phyloP scores from a whole-genome alignment of 495 filamentous ascomycete species.

The Penicillium waksmanii region DNA sequence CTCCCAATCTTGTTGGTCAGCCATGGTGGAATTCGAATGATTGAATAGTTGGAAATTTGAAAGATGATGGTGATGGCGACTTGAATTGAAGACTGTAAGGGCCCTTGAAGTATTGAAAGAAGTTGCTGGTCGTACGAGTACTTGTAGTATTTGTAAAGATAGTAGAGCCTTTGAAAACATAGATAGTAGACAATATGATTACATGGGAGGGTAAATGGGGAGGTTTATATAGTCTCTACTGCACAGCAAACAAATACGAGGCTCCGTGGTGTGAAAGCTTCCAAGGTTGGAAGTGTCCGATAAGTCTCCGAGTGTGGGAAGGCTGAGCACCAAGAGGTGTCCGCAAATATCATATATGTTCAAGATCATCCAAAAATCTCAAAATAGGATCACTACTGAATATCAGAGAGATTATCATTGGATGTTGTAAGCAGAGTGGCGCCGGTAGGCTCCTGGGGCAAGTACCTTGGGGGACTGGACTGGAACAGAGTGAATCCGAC shows the following conservation, averaged over 20 bases:
- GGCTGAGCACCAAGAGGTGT: not conserved
- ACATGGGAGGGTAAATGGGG: not conserved
- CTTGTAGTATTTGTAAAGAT: too few relatives aligned
- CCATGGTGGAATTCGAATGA: conserved; percentile 6
- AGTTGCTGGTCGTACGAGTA: too few relatives aligned
- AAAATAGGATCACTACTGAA: not conserved
- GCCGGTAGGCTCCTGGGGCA: not conserved
- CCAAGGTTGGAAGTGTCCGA: conserved; percentile 34
- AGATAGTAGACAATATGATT: not conserved
- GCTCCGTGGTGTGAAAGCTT: not conserved
- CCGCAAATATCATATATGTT: not conserved
- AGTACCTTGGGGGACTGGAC: not conserved
- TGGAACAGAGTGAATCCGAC: not conserved
- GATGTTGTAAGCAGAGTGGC: not conserved
- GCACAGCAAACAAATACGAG: too few relatives aligned
- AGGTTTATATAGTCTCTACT: not conserved
- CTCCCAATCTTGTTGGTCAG: conserved; percentile 13
- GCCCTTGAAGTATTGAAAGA: too few relatives aligned
- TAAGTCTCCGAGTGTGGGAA: conserved; percentile 28
- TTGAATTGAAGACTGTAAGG: not conserved
- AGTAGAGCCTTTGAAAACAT: not conserved
- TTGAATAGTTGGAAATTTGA: not conserved
- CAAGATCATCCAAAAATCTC: not conserved
- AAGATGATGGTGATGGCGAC: not conserved
- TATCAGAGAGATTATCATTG: not conserved